Percentiles rank a stretch among this genome's conserved stretches.
Conservation (phyloP, 1,284 basidiomycete species). For the Sporisorium scitamineum region DNA sequence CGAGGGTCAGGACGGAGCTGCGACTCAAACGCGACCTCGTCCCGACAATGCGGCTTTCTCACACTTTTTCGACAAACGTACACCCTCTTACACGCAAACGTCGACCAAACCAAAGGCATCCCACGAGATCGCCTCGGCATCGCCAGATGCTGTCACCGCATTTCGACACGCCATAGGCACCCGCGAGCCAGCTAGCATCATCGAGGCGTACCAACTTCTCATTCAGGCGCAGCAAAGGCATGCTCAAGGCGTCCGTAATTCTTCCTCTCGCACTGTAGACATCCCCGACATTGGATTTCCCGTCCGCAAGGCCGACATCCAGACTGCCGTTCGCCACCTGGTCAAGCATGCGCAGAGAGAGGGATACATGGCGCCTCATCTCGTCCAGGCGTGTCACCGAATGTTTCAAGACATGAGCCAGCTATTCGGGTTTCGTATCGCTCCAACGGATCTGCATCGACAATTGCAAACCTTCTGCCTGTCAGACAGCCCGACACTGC, state of each 20-base stretch:
- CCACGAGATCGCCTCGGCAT: constrained; percentile 21
- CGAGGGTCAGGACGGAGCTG: background rate
- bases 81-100: background rate
- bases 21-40: background rate
- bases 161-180: constrained; percentile 23
- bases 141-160: constrained; percentile 9
- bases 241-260: constrained; percentile 1
- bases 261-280: constrained; percentile 4
- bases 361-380: background rate
- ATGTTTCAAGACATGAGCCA: constrained; percentile 37
- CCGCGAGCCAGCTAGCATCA: constrained; percentile 1
- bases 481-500: background rate
- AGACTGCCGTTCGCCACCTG: constrained; percentile 26
- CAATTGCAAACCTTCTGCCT: constrained; percentile 25
- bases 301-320: constrained; percentile 35
- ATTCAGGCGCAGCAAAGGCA: constrained; percentile 14
- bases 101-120: constrained; percentile 4
- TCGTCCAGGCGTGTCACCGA: constrained; percentile 18
- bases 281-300: constrained; percentile 21
- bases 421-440: constrained; percentile 30
- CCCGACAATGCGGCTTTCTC: constrained; percentile 9
- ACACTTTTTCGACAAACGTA: constrained; percentile 36
- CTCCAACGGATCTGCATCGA: constrained; percentile 36
- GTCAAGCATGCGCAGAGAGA: constrained; percentile 12
- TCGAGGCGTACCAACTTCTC: constrained; percentile 21